Evolutionary conservation across 805 yeast genomes (phyloP).

Genomic region (Candida ponderosae): DNA sequence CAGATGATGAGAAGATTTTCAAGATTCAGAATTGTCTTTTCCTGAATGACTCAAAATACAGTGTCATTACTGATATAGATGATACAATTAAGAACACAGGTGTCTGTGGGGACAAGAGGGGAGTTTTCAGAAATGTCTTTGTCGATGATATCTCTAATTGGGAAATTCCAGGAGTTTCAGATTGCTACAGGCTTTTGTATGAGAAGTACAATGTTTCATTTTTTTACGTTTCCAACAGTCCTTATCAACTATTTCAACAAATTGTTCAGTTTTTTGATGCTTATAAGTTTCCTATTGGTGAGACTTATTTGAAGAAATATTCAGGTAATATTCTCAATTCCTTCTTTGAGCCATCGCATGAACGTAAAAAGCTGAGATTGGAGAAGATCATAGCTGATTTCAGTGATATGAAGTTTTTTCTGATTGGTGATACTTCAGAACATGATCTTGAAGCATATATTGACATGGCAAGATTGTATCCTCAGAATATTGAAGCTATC

Average conservation of each 20-base stretch:
- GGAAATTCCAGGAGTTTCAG: slow-evolving; percentile 64
- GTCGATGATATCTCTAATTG: slow-evolving; percentile 59
- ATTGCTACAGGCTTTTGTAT: slow-evolving; percentile 57
- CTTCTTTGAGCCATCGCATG: slow-evolving; percentile 79
- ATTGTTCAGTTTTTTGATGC: slow-evolving; percentile 42
- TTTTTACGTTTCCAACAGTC: slow-evolving; percentile 94
- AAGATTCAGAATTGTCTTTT: slow-evolving; percentile 37
- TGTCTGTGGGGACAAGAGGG: slow-evolving; percentile 80
- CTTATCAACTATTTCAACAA: slow-evolving; percentile 68
- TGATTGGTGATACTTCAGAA: slow-evolving; percentile 96
- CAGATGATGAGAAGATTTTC: slow-evolving; percentile 38
- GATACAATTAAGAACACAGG: slow-evolving; percentile 92
- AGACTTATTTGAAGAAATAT: slow-evolving; percentile 83
- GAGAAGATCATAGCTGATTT: slow-evolving; percentile 61
- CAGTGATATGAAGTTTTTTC: slow-evolving; percentile 66
- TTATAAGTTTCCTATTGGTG: slow-evolving; percentile 65
- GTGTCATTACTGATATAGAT: slow-evolving; percentile 85
- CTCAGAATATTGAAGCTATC: slow-evolving; percentile 62
- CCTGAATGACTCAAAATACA: slow-evolving; percentile 44
- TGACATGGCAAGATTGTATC: slow-evolving; percentile 53
- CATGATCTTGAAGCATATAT: slow-evolving; percentile 89
- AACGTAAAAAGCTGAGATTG: slow-evolving; percentile 65
- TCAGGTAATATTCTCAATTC: slow-evolving; percentile 74
- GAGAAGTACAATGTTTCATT: slow-evolving; percentile 42
- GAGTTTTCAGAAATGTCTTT: slow-evolving; percentile 71